Conservation (phyloP, 176 grass and related monocot genomes). For the Otatea glauca region DNA sequence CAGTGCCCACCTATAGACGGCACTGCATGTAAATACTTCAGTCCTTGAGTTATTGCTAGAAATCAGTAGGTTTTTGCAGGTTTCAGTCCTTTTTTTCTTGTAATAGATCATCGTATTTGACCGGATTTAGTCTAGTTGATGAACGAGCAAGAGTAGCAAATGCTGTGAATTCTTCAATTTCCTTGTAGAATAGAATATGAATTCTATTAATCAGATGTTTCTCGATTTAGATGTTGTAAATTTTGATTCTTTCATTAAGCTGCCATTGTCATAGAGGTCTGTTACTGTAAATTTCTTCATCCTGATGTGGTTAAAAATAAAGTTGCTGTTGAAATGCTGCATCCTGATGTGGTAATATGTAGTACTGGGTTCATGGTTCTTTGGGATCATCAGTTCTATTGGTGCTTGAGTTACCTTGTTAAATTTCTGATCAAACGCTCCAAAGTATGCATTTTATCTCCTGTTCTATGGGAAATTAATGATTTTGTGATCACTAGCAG, state of each 20-base stretch:
- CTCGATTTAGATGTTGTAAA: background rate
- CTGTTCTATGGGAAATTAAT: background rate
- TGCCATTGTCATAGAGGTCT: background rate
- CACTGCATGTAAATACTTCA: slow-evolving; percentile 7
- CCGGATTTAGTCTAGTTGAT: background rate
- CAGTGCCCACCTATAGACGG: no score
- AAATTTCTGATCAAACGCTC: background rate
- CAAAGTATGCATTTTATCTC: background rate
- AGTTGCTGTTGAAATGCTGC: no score
- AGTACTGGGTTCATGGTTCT: slow-evolving; percentile 6
- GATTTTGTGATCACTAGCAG: background rate
- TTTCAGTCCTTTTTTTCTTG: slow-evolving; percentile 22
- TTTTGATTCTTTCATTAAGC: slow-evolving; percentile 15
- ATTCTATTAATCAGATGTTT: slow-evolving; percentile 1
- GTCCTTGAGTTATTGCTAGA: slow-evolving; percentile 19
- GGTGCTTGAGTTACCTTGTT: background rate
- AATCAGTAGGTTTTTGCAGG: slow-evolving; percentile 36
- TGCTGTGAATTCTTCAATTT: background rate
- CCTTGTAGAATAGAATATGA: background rate
- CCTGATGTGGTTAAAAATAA: no score
- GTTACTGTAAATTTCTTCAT: background rate
- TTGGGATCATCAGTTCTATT: background rate
- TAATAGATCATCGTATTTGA: slow-evolving; percentile 26
- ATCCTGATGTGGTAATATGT: background rate
- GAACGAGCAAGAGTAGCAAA: background rate